Percentiles rank a stretch among this genome's conserved stretches.
phyloP scores from a whole-genome alignment of 805 yeast species.

The Ogataea pignaliae region DNA sequence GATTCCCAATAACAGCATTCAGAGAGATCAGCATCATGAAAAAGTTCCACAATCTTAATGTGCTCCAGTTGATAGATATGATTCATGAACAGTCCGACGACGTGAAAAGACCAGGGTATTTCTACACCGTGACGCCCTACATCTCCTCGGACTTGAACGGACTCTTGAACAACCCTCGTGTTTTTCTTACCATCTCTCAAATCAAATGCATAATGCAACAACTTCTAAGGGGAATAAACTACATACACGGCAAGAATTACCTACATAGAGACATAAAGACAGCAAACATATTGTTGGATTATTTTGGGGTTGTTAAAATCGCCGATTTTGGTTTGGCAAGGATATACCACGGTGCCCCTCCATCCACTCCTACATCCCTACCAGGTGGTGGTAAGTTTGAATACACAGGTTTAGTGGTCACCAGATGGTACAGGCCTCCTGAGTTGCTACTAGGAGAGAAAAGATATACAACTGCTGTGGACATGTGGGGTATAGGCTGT shows the following conservation, averaged over 20 bases:
- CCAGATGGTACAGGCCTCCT: slow-evolving; percentile 97
- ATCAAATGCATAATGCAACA: slow-evolving; percentile 82
- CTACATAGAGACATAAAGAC: slow-evolving; percentile 93
- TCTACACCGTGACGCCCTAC: slow-evolving; percentile 88
- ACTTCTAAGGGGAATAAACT: slow-evolving; percentile 73
- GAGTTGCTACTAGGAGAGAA: slow-evolving; percentile 84
- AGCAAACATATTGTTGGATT: slow-evolving; percentile 84
- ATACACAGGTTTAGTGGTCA: slow-evolving; percentile 73
- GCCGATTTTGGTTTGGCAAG: slow-evolving; percentile 97
- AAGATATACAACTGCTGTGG: slow-evolving; percentile 88
- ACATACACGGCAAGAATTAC: slow-evolving; percentile 59
- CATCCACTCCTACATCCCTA: slow-evolving; percentile 15
- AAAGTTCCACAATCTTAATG: slow-evolving; percentile 60
- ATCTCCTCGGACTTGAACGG: slow-evolving; percentile 93
- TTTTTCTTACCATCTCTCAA: slow-evolving; percentile 56
- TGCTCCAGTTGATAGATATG: slow-evolving; percentile 77
- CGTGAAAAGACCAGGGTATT: slow-evolving; percentile 32
- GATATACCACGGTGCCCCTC: slow-evolving; percentile 36
- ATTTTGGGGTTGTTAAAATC: slow-evolving; percentile 71
- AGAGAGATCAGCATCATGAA: slow-evolving; percentile 86
- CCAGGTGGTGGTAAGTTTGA: slow-evolving; percentile 54
- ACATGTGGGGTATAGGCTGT: slow-evolving; percentile 97
- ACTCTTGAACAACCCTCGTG: slow-evolving; percentile 71
- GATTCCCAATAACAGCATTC: slow-evolving; percentile 91
- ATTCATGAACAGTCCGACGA: slow-evolving; percentile 45